These are phyloP conservation scores for Rhizoclosmatium sp. DNA, from an alignment of 192 early-diverging fungal genomes.

Conservation along the genomic window DNA sequence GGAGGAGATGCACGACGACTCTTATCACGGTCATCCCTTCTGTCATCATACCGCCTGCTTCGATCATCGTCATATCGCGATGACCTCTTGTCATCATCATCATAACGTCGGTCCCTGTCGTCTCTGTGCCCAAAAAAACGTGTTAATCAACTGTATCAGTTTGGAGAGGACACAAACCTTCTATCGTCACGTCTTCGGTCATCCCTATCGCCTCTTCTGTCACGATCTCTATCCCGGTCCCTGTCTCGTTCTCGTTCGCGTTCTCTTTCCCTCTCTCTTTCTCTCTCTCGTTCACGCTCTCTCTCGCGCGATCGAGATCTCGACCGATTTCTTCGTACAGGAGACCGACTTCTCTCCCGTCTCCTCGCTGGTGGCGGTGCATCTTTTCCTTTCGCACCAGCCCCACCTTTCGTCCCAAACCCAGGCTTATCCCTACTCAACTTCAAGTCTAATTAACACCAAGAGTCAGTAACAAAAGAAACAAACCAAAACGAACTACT, in stretches of 20 bases:
- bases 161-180: neutral
- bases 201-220: conserved; percentile 11
- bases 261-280: conserved; percentile 18
- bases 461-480: conserved; percentile 12
- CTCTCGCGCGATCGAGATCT: neutral
- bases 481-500: conserved; percentile 35
- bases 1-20: conserved; percentile 18
- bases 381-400: neutral
- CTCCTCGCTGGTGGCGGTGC: conserved; percentile 5
- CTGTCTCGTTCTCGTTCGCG: conserved; percentile 18
- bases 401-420: neutral
- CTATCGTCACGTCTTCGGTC: neutral
- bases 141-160: neutral
- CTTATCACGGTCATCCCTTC: neutral
- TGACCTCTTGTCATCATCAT: neutral
- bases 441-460: conserved; percentile 48
- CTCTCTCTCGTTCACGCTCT: neutral
- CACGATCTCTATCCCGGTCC: neutral
- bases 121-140: neutral
- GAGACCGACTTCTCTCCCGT: conserved; percentile 3
- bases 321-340: conserved; percentile 31
- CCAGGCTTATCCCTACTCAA: conserved; percentile 45
- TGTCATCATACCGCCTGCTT: conserved; percentile 16
- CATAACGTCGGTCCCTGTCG: neutral
- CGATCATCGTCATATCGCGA: conserved; percentile 1